Percentiles rank a stretch among this genome's conserved stretches.
Evolutionary conservation across 345 rosid species (phyloP).

Genomic region (Hibiscus mutabilis): DNA sequence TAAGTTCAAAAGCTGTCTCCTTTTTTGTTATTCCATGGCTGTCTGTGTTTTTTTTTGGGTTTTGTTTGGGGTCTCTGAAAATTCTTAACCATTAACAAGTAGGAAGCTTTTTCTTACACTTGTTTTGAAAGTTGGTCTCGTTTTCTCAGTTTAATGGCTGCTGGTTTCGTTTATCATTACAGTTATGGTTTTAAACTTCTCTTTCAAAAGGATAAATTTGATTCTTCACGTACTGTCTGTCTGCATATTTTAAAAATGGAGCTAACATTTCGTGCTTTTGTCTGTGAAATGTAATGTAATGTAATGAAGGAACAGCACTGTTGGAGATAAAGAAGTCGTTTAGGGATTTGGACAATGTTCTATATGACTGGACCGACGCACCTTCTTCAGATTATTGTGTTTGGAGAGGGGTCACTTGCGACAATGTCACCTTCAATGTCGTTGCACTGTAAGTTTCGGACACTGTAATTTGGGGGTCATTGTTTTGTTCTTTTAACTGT

Average conservation of each 20-base stretch:
- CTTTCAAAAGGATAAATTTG: constrained; percentile 3
- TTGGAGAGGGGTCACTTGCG: constrained; percentile 90
- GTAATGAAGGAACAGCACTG: constrained; percentile 54
- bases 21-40: not conserved
- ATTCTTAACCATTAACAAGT: not conserved
- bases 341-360: constrained; percentile 82
- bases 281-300: not conserved
- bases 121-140: not conserved
- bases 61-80: constrained; percentile 12
- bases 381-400: constrained; percentile 76
- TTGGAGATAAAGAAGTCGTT: constrained; percentile 95
- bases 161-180: not conserved
- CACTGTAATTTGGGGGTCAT: not conserved
- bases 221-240: constrained; percentile 16
- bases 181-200: not conserved
- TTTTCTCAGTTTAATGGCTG: not conserved
- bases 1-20: not conserved
- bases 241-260: not conserved
- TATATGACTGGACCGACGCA: constrained; percentile 80
- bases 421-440: constrained; percentile 77
- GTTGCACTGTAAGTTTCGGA: constrained; percentile 62
- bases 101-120: not conserved
- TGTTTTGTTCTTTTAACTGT: not conserved
- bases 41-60: not conserved
- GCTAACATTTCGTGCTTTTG: constrained; percentile 7